Percentiles rank a stretch among this genome's conserved stretches.
Conservation (phyloP, 2,329 filamentous ascomycete species). For the Ophiostoma angusticollis region DNA sequence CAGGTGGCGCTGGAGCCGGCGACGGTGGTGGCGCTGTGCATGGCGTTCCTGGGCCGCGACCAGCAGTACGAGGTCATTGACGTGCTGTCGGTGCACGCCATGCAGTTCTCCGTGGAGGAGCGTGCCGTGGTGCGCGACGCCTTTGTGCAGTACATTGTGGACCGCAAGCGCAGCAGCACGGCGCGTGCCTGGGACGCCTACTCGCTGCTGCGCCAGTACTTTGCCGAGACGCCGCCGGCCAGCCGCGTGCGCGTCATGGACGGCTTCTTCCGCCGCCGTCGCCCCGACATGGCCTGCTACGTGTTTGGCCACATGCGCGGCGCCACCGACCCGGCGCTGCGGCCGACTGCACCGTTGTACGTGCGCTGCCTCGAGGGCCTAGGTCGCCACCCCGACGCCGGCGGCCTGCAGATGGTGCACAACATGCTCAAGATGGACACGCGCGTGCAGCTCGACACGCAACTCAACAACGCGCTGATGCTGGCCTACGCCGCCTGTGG, state of each 20-base stretch:
- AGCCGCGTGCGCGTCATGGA: constrained; percentile 65
- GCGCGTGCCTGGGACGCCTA: constrained; percentile 53
- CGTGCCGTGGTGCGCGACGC: constrained; percentile 52
- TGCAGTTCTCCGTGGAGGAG: constrained; percentile 57
- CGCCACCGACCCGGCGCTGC: constrained; percentile 46
- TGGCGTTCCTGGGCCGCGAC: constrained; percentile 60
- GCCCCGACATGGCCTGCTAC: constrained; percentile 72
- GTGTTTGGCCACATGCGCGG: constrained; percentile 93
- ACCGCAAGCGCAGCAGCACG: constrained; percentile 43
- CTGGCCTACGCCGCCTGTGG: constrained; percentile 65
- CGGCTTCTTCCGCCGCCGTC: constrained; percentile 60
- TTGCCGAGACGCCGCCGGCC: constrained; percentile 51
- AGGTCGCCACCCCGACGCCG: constrained; percentile 29
- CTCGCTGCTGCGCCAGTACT: constrained; percentile 51
- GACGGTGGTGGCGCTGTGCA: constrained; percentile 61
- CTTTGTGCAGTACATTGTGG: constrained; percentile 55
- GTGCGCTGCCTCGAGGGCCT: constrained; percentile 66
- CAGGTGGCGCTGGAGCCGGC: constrained; percentile 57
- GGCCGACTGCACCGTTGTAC: constrained; percentile 65
- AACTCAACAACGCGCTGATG: constrained; percentile 74
- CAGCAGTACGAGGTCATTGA: constrained; percentile 72
- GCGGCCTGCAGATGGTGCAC: constrained; percentile 63
- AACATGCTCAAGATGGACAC: constrained; percentile 92
- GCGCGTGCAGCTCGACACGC: constrained; percentile 63
- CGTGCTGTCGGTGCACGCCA: constrained; percentile 62